A percentile compares a stretch with the other conserved stretches of the same genome.
These are phyloP conservation scores for Aspergillus cavernicola DNA, from an alignment of 495 filamentous ascomycete genomes.

Conservation along the genomic window DNA sequence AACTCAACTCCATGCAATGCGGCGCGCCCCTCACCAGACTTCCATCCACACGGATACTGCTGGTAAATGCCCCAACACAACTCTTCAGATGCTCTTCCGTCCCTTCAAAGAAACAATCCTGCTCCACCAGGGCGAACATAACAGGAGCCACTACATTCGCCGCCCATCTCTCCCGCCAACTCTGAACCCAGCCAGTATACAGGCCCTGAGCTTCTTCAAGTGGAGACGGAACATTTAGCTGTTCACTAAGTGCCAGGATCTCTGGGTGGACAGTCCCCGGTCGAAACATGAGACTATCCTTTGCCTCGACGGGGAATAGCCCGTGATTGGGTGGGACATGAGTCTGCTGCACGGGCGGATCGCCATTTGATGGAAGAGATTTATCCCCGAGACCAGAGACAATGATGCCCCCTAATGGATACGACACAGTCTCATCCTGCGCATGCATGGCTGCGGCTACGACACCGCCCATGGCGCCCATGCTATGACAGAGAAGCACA, in stretches of 20 bases:
- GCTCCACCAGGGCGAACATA: constrained; percentile 18
- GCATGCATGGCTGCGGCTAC: constrained; percentile 23
- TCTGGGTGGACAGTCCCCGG: neutral
- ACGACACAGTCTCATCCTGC: constrained; percentile 6
- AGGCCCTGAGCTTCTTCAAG: neutral
- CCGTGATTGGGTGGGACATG: neutral
- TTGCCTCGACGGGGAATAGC: neutral
- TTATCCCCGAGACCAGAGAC: neutral
- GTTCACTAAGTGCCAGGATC: neutral
- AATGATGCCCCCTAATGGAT: constrained; percentile 28
- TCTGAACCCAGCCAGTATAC: neutral
- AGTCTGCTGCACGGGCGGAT: neutral
- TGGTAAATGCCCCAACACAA: constrained; percentile 23
- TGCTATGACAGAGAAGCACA: constrained; percentile 29
- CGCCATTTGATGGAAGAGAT: neutral
- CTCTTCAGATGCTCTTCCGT: constrained; percentile 12
- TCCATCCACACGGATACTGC: constrained; percentile 25
- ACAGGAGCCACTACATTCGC: constrained; percentile 14
- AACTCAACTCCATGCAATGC: constrained; percentile 34
- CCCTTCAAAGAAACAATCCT: constrained; percentile 19
- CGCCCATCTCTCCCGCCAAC: constrained; percentile 16
- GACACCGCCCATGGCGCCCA: constrained; percentile 22
- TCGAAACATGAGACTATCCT: neutral
- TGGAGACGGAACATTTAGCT: neutral
- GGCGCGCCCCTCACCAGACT: constrained; percentile 21